Percentiles rank a stretch among this genome's conserved stretches.
These are phyloP conservation scores for Scedosporium dehoogii DNA, from an alignment of 2,329 filamentous ascomycete genomes.

Conservation along the genomic window DNA sequence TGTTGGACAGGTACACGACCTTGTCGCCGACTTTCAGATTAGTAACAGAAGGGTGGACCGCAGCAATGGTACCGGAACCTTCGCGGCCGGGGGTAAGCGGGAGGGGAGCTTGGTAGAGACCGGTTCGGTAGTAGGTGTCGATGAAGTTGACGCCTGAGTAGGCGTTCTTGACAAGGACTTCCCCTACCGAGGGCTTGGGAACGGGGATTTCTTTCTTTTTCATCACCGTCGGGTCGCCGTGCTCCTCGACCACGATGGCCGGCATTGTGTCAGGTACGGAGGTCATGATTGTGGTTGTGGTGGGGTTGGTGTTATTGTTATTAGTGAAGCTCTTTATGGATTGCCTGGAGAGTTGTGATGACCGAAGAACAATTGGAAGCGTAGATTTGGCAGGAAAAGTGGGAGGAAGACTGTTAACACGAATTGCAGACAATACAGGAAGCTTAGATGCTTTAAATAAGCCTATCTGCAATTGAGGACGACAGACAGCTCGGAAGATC, in stretches of 20 bases:
- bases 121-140: conserved; percentile 82
- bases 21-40: conserved; percentile 56
- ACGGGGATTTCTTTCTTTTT: conserved; percentile 33
- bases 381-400: background rate
- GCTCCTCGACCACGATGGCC: conserved; percentile 1
- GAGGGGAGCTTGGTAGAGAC: conserved; percentile 60
- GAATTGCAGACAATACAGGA: background rate
- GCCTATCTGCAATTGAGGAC: background rate
- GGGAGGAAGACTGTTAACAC: too few relatives aligned
- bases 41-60: conserved; percentile 41
- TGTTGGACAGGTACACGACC: conserved; percentile 56
- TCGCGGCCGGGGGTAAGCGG: conserved; percentile 75
- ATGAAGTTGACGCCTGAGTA: conserved; percentile 81
- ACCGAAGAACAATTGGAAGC: background rate
- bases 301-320: too few relatives aligned
- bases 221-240: background rate
- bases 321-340: background rate
- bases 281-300: background rate
- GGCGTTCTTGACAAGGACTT: conserved; percentile 73
- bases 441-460: background rate
- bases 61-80: conserved; percentile 60
- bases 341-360: background rate
- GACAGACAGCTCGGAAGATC: background rate
- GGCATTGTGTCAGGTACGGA: background rate
- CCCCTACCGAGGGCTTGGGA: conserved; percentile 54